Conservation (phyloP, 2,329 filamentous ascomycete species). For the Pyrenochaeta sp. region DNA sequence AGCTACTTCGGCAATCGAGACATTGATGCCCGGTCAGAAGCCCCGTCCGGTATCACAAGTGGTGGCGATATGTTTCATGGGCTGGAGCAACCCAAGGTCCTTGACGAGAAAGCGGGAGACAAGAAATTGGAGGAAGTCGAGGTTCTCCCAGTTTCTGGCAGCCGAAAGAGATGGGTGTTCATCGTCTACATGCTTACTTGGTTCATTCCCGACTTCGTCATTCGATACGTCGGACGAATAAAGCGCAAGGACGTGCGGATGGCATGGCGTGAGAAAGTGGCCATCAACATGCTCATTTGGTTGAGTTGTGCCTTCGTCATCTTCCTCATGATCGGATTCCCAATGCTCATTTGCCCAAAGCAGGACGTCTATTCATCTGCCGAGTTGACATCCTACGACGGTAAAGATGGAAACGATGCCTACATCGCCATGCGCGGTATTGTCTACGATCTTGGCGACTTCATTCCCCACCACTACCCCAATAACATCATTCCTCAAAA, state of each 20-base stretch:
- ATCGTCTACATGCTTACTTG: slow-evolving; percentile 85
- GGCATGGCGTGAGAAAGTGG: slow-evolving; percentile 96
- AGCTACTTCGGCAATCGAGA: slow-evolving; percentile 86
- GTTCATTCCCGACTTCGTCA: slow-evolving; percentile 84
- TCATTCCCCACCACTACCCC: slow-evolving; percentile 81
- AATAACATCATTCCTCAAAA: slow-evolving; percentile 67
- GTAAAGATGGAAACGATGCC: slow-evolving; percentile 69
- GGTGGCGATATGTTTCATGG: slow-evolving; percentile 95
- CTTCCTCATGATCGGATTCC: slow-evolving; percentile 92
- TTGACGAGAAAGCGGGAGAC: slow-evolving; percentile 94
- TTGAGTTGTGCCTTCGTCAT: slow-evolving; percentile 76
- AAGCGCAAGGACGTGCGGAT: slow-evolving; percentile 88
- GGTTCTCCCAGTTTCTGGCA: slow-evolving; percentile 76
- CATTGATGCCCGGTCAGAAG: slow-evolving; percentile 86
- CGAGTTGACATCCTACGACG: slow-evolving; percentile 78
- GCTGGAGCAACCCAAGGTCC: slow-evolving; percentile 89
- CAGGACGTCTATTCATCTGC: slow-evolving; percentile 85
- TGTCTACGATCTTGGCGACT: slow-evolving; percentile 82
- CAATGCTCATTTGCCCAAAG: slow-evolving; percentile 85
- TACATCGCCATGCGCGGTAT: slow-evolving; percentile 87
- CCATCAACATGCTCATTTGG: slow-evolving; percentile 99
- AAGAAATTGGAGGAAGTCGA: slow-evolving; percentile 92
- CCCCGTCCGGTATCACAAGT: slow-evolving; percentile 88
- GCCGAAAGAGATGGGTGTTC: slow-evolving; percentile 90
- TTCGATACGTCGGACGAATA: slow-evolving; percentile 82